These are phyloP conservation scores for Lasiosphaeris hirsuta DNA, from an alignment of 495 filamentous ascomycete species.

Conservation along the genomic window DNA sequence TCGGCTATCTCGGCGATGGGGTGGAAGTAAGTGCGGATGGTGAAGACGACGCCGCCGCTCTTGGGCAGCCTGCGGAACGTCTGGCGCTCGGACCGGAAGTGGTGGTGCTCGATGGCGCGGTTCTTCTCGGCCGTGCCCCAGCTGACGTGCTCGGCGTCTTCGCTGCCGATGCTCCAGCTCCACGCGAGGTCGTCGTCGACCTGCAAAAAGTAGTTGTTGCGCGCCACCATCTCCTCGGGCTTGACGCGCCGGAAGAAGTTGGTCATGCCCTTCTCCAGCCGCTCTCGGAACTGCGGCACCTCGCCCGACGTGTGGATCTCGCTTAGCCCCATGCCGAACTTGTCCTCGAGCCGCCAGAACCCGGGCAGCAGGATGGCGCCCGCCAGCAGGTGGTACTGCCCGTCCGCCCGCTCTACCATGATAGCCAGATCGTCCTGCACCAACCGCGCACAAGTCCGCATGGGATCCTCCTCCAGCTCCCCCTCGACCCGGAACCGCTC, in stretches of 20 bases:
- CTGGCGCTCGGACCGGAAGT: constrained; percentile 79
- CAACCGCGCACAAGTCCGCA: constrained; percentile 68
- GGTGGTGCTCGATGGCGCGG: constrained; percentile 68
- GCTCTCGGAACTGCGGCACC: constrained; percentile 74
- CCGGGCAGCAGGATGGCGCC: constrained; percentile 77
- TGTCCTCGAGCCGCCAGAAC: constrained; percentile 84
- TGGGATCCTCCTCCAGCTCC: constrained; percentile 74
- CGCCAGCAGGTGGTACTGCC: constrained; percentile 81
- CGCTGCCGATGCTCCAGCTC: constrained; percentile 71
- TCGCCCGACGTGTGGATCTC: constrained; percentile 82
- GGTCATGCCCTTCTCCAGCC: constrained; percentile 79
- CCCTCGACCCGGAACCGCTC: constrained; percentile 69
- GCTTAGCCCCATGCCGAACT: constrained; percentile 77
- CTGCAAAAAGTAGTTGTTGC: constrained; percentile 72
- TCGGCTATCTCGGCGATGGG: constrained; percentile 61
- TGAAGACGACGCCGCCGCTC: constrained; percentile 75
- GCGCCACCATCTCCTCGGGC: constrained; percentile 60
- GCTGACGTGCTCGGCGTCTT: constrained; percentile 60
- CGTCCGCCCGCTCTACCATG: constrained; percentile 77
- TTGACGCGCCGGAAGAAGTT: constrained; percentile 70
- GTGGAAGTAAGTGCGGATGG: constrained; percentile 76
- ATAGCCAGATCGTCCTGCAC: constrained; percentile 84
- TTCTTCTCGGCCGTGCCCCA: constrained; percentile 81
- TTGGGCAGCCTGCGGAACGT: constrained; percentile 67
- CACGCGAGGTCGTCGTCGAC: constrained; percentile 69